Conservation (phyloP, 2,329 filamentous ascomycete species). For the Aspergillus carbonarius region DNA sequence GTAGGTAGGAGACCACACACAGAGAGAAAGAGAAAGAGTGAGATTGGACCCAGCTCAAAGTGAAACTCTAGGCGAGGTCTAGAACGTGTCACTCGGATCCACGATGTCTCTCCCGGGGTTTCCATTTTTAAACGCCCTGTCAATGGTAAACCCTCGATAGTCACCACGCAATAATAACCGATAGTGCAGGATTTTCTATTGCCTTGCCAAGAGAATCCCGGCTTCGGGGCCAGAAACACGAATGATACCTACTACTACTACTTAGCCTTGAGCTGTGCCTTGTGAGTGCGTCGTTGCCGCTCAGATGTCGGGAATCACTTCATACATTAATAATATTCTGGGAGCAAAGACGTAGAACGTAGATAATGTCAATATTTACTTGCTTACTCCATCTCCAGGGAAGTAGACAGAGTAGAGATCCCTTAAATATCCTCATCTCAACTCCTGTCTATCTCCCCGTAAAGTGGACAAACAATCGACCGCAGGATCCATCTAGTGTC, state of each 20-base stretch:
- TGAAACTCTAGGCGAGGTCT: neutral
- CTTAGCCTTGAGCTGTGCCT: too few species aligned
- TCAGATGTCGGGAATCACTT: too few species aligned
- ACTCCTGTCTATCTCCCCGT: too few species aligned
- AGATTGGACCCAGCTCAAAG: neutral
- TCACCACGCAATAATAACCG: neutral
- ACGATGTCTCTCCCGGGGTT: neutral
- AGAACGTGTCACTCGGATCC: slow-evolving; percentile 1
- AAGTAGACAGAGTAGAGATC: too few species aligned
- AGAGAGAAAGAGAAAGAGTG: neutral
- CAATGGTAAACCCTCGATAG: neutral
- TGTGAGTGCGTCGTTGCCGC: too few species aligned
- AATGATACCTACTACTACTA: too few species aligned
- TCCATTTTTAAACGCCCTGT: neutral
- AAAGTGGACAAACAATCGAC: neutral
- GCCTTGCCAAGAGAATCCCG: neutral
- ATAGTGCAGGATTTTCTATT: neutral
- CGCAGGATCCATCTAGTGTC: neutral
- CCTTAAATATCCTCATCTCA: too few species aligned
- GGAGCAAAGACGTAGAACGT: too few species aligned
- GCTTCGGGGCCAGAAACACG: neutral
- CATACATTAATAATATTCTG: too few species aligned
- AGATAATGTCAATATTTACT: too few species aligned
- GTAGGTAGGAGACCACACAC: neutral
- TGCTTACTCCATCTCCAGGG: too few species aligned